These are phyloP conservation scores for Ulota crispa DNA, from an alignment of 225 moss, liverwort and hornwort genomes.

Conservation along the genomic window DNA sequence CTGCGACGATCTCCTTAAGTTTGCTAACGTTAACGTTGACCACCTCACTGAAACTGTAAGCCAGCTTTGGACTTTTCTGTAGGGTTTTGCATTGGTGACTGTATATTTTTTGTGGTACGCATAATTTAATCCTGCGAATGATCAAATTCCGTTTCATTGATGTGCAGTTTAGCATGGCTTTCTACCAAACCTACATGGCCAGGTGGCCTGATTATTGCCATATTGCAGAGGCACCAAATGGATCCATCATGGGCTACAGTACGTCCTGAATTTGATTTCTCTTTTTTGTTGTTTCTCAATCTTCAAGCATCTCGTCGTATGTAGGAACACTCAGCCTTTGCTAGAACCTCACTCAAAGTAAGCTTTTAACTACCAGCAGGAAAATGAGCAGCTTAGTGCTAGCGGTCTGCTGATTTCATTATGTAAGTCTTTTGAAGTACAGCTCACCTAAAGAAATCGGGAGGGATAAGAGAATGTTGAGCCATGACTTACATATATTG, in stretches of 20 bases:
- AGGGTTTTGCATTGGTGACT: not conserved
- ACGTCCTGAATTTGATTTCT: not conserved
- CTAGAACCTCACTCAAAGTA: not conserved
- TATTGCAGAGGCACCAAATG: constrained; percentile 56
- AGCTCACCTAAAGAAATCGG: not conserved
- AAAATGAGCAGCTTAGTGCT: not conserved
- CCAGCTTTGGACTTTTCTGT: not conserved
- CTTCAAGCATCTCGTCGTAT: not conserved
- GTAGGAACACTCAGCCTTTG: not conserved
- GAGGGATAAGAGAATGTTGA: not conserved
- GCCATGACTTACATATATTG: not conserved
- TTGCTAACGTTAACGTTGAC: constrained; percentile 59
- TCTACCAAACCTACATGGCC: constrained; percentile 74
- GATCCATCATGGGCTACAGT: constrained; percentile 72
- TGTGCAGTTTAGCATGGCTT: constrained; percentile 74
- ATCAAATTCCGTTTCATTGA: not conserved
- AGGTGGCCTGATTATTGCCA: constrained; percentile 87
- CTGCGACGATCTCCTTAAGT: constrained; percentile 66
- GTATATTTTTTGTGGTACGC: not conserved
- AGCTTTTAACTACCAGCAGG: not conserved
- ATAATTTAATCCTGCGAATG: not conserved
- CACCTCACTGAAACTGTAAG: constrained; percentile 70
- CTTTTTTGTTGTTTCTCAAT: not conserved
- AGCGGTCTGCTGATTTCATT: not conserved
- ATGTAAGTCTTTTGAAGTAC: not conserved